A percentile compares a stretch with the other conserved stretches of the same genome.
Evolutionary conservation across 768 basidiomycete genomes (phyloP).

Genomic region (Fomitopsis serialis): DNA sequence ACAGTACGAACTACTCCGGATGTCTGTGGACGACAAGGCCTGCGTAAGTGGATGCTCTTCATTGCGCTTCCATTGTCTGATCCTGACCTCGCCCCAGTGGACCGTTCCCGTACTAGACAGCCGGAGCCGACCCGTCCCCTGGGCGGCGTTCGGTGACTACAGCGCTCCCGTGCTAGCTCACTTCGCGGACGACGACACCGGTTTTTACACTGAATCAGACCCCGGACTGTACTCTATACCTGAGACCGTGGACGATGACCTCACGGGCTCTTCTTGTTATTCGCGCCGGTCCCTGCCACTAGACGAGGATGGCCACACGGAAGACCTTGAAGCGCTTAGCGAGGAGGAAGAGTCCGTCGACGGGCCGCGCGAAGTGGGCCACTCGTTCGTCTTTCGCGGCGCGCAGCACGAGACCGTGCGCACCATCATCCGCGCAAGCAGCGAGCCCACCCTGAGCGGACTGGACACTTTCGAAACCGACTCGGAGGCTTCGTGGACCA

Average conservation of each 20-base stretch:
- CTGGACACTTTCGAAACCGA: too few relatives aligned
- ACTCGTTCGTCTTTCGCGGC: conserved; percentile 3
- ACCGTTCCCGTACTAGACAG: not conserved
- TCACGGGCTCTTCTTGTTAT: not conserved
- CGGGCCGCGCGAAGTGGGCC: not conserved
- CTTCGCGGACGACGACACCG: not conserved
- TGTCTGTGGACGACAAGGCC: not conserved
- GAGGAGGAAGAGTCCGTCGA: not conserved
- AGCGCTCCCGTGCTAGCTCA: not conserved
- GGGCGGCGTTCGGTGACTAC: not conserved
- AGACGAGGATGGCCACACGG: not conserved
- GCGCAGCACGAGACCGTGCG: conserved; percentile 6
- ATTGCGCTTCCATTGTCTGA: not conserved
- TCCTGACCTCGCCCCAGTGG: not conserved
- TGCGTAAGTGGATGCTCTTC: not conserved
- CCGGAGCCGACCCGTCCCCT: not conserved
- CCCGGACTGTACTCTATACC: too few relatives aligned
- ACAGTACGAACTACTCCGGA: not conserved
- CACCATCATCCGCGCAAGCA: conserved; percentile 7
- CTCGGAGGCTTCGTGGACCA: not conserved
- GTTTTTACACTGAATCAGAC: too few relatives aligned
- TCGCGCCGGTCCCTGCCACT: not conserved
- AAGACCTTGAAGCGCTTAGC: not conserved
- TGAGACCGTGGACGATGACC: too few relatives aligned
- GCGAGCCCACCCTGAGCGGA: not conserved